phyloP scores from a whole-genome alignment of 2,329 filamentous ascomycete genomes.

The Pseudocercospora fuligena region DNA sequence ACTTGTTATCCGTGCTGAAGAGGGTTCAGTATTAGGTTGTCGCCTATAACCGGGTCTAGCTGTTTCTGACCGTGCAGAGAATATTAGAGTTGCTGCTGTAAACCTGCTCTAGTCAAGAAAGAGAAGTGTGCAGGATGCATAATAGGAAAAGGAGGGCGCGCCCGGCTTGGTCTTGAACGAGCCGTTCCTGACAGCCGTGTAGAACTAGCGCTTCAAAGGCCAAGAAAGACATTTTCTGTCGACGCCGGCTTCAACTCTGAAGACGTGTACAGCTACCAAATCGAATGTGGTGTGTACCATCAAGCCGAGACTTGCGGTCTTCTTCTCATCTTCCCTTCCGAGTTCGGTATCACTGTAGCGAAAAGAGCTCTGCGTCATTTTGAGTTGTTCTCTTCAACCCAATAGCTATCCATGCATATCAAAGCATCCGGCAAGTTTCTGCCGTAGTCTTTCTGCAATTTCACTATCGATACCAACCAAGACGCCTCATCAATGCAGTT shows the following conservation, averaged over 20 bases:
- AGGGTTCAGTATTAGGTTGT: too few relatives aligned
- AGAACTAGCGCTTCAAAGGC: not conserved
- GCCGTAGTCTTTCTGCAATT: not conserved
- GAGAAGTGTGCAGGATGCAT: not conserved
- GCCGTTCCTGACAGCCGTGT: not conserved
- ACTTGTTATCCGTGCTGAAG: too few relatives aligned
- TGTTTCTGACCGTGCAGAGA: too few relatives aligned
- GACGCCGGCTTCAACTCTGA: not conserved
- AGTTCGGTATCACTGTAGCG: not conserved
- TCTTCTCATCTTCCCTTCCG: not conserved
- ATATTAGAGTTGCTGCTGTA: too few relatives aligned
- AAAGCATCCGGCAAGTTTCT: not conserved
- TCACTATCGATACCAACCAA: not conserved
- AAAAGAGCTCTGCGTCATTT: not conserved
- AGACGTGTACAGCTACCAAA: not conserved
- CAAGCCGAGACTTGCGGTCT: not conserved
- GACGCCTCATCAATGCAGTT: not conserved
- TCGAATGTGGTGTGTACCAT: not conserved
- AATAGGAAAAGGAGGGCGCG: not conserved
- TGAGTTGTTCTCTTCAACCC: not conserved
- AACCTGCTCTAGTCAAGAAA: too few relatives aligned
- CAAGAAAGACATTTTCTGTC: not conserved
- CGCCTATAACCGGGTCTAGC: too few relatives aligned
- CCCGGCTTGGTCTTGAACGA: not conserved
- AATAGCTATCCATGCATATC: not conserved